Conservation (phyloP, 2,329 filamentous ascomycete genomes). For the Claviceps fusiformis region DNA sequence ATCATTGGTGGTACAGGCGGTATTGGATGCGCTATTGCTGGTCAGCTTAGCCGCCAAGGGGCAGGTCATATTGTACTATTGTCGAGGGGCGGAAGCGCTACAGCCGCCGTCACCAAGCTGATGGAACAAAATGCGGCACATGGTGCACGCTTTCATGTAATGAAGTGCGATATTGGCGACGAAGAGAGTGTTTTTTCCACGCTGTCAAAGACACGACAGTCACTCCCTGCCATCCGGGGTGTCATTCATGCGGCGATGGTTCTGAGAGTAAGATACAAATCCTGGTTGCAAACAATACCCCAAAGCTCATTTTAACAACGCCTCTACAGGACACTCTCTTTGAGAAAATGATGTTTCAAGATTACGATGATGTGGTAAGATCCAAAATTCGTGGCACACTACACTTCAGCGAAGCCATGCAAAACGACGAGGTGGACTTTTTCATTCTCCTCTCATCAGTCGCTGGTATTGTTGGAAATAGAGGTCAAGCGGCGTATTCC, state of each 20-base stretch:
- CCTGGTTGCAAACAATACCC: no score
- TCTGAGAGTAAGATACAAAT: conserved; percentile 13
- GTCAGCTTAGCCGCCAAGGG: conserved; percentile 34
- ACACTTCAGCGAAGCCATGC: conserved; percentile 37
- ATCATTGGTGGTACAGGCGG: conserved; percentile 38
- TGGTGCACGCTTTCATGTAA: conserved; percentile 31
- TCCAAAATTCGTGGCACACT: conserved; percentile 39
- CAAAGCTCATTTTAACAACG: neutral
- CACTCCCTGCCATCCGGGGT: conserved; percentile 27
- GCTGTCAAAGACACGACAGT: conserved; percentile 10
- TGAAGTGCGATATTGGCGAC: conserved; percentile 35
- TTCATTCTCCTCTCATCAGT: conserved; percentile 41
- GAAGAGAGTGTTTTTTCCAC: conserved; percentile 15
- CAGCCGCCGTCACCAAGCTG: conserved; percentile 26
- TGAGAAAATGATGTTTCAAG: conserved; percentile 37
- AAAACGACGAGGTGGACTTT: conserved; percentile 30
- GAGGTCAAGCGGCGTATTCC: conserved; percentile 38
- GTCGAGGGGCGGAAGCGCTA: conserved; percentile 30
- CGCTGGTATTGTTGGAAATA: conserved; percentile 35
- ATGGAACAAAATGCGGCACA: conserved; percentile 21
- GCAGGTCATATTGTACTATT: conserved; percentile 34
- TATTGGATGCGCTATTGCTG: conserved; percentile 33
- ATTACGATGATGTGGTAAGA: conserved; percentile 33
- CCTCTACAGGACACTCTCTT: conserved; percentile 29
- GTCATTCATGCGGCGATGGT: conserved; percentile 34